Evolutionary conservation across 805 yeast species (phyloP).

Genomic region (Nakazawaea molendinolei): DNA sequence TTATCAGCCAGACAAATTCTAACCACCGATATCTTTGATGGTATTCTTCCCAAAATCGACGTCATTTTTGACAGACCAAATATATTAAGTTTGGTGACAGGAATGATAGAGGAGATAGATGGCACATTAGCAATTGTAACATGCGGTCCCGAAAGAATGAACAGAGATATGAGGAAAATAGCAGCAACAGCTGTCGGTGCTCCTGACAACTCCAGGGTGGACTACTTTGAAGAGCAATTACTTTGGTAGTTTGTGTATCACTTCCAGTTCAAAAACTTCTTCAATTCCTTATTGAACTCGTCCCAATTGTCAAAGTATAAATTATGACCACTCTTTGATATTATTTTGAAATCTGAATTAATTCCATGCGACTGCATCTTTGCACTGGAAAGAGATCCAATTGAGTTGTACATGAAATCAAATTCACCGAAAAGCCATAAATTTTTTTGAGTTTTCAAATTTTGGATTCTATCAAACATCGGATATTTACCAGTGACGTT

Average conservation of each 20-base stretch:
- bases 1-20: constrained; percentile 5
- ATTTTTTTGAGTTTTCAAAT: constrained; percentile 28
- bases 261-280: constrained; percentile 26
- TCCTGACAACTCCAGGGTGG: constrained; percentile 19
- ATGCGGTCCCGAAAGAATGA: constrained; percentile 29
- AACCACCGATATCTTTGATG: constrained; percentile 15
- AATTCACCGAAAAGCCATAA: constrained; percentile 58
- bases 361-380: constrained; percentile 15
- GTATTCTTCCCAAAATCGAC: constrained; percentile 16
- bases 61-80: constrained; percentile 21
- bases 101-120: constrained; percentile 14
- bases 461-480: constrained; percentile 46
- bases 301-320: constrained; percentile 58
- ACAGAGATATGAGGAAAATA: constrained; percentile 26
- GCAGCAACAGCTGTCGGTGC: constrained; percentile 23
- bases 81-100: constrained; percentile 17
- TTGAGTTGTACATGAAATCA: constrained; percentile 69
- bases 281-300: constrained; percentile 44
- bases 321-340: constrained; percentile 69
- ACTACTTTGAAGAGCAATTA: constrained; percentile 31
- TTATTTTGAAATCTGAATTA: constrained; percentile 28
- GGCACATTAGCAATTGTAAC: constrained; percentile 27
- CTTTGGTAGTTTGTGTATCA: constrained; percentile 22
- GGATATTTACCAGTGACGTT: constrained; percentile 63
- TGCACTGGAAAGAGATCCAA: constrained; percentile 41